Evolutionary conservation across 2,329 filamentous ascomycete species (phyloP).

Genomic region (Teratosphaeria destructans): DNA sequence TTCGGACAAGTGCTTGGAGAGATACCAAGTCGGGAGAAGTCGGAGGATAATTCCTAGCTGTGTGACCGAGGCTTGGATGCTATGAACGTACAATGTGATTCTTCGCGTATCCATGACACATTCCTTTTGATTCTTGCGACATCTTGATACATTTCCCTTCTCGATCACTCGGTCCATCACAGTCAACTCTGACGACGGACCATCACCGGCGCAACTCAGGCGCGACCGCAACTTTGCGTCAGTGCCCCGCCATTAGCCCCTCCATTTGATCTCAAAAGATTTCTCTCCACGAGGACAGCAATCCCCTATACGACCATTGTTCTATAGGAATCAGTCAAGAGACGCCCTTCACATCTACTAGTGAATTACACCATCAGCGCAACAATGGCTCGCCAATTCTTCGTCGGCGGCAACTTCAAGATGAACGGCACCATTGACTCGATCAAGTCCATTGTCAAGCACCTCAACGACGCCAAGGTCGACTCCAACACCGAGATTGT

Average conservation of each 20-base stretch:
- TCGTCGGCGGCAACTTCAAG: conserved; percentile 71
- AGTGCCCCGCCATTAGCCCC: not conserved
- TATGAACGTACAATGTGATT: not conserved
- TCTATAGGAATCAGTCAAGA: not conserved
- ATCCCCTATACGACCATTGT: not conserved
- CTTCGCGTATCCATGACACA: not conserved
- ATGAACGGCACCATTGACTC: conserved; percentile 90
- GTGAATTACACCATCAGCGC: conserved; percentile 7
- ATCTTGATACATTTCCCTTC: not conserved
- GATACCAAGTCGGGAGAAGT: not conserved
- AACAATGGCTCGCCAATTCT: conserved; percentile 33
- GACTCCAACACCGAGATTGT: conserved; percentile 82
- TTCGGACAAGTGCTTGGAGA: not conserved
- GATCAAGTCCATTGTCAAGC: conserved; percentile 82
- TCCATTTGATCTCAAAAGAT: not conserved
- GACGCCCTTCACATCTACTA: not conserved
- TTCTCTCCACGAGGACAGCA: not conserved
- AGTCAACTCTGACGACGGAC: not conserved
- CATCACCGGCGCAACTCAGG: not conserved
- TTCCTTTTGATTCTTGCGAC: not conserved
- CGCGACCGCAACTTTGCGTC: not conserved
- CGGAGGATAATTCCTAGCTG: not conserved
- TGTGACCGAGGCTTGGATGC: not conserved
- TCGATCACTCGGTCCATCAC: not conserved
- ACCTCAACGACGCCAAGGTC: conserved; percentile 77